Percentiles rank a stretch among this genome's conserved stretches.
phyloP scores from a whole-genome alignment of 2,329 filamentous ascomycete species.

The Exophiala viscosa region DNA sequence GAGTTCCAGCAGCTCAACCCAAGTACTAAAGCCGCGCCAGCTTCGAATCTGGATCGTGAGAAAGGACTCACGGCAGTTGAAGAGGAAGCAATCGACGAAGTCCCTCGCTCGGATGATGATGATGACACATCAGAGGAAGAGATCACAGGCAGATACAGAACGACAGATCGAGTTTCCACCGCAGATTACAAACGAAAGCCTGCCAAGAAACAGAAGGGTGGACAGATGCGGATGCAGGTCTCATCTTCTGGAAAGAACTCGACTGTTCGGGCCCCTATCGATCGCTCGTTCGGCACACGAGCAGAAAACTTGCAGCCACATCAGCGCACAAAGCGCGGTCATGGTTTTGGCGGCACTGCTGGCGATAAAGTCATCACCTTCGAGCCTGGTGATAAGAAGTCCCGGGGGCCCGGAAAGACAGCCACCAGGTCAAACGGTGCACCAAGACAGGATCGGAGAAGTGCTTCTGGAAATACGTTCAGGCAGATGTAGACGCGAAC shows the following conservation, averaged over 20 bases:
- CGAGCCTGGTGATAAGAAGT: conserved; percentile 48
- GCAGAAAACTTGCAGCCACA: conserved; percentile 44
- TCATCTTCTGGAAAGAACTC: conserved; percentile 47
- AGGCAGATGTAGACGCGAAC: conserved; percentile 37
- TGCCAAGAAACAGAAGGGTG: conserved; percentile 45
- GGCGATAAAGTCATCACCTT: conserved; percentile 59
- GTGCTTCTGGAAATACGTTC: conserved; percentile 49
- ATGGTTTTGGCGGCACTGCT: conserved; percentile 34
- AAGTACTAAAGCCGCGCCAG: conserved; percentile 57
- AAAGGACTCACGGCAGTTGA: conserved; percentile 60
- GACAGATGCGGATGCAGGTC: conserved; percentile 53
- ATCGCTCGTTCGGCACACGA: conserved; percentile 58
- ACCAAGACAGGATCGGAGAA: conserved; percentile 42
- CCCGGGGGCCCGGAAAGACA: conserved; percentile 21
- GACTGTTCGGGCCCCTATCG: conserved; percentile 38
- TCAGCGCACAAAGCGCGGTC: conserved; percentile 31
- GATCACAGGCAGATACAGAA: conserved; percentile 32
- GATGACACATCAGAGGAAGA: conserved; percentile 36
- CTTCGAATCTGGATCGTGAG: conserved; percentile 33
- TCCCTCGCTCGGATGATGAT: conserved; percentile 41
- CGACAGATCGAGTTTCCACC: conserved; percentile 48
- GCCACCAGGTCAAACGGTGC: conserved; percentile 24
- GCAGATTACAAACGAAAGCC: conserved; percentile 48
- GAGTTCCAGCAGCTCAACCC: conserved; percentile 90
- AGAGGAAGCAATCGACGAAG: conserved; percentile 56